Evolutionary conservation across 2,329 filamentous ascomycete genomes (phyloP), one percentile per base, ranked within the genome.

Genomic region (Coniochaeta ligniaria): DNA sequence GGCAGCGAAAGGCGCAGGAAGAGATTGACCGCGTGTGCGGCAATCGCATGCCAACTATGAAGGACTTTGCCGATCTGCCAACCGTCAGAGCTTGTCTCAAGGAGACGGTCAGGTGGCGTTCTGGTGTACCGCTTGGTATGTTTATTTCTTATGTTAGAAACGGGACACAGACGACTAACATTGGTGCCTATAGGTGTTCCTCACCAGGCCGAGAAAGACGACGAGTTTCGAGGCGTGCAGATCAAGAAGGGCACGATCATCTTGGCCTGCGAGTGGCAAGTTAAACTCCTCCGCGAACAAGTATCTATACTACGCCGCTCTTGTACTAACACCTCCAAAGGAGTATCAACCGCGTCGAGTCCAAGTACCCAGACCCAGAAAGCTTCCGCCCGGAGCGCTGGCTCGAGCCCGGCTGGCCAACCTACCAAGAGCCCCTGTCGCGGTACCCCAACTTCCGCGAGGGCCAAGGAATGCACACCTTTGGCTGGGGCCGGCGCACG

Each of bases 341-440:
- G 78, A 78, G 78, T 52, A 81, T 87, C 68, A 81, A 84, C 68
- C 81, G 83, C 50, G 83, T 87, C 63, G 77, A 80, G 1, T 73
- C 72, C 38, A 81, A 79, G 60, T 89, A 89, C 67, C 84, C 84
- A 1, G 82, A 88, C 66, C 82, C 84, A n/a, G 84, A 89, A 56
- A 78, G 73, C 64, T 89, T 80, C 73, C 80, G 77, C 31, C 85
- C 86, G 0, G 84, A 87, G 65, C 80, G 86, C 43, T 89, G 83
- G 76, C 77, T 89, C 12, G 81, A 86, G 64, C 72, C 81, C n/a
- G 75, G 74, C 22, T 89, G 81, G 78, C 86, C 86, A 0, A 86
- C 85, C 0, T 88, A 82, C 73, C 82, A 87, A 67, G 84, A 83
- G 67, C 86, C 86, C 0, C 78, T 88, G n/a, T 80, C 80, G 1